phyloP scores from a whole-genome alignment of 2,329 filamentous ascomycete genomes.

The Metarhizium brunneum region DNA sequence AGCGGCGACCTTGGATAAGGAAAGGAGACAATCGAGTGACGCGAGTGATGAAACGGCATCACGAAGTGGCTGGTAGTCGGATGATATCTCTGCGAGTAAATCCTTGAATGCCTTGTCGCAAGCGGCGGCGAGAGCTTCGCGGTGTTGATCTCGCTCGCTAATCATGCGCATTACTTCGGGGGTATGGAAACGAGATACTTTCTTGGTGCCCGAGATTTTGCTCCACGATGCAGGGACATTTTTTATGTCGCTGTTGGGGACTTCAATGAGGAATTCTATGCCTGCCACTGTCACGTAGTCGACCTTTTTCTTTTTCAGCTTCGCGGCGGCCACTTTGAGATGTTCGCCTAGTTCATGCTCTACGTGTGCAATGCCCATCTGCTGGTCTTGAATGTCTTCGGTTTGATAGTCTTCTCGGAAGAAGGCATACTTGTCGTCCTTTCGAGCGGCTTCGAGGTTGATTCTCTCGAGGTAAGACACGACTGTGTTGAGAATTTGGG shows the following conservation, averaged over 20 bases:
- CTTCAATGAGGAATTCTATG: conserved; percentile 91
- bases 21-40: conserved; percentile 81
- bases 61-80: conserved; percentile 81
- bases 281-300: conserved; percentile 77
- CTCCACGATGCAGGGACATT: conserved; percentile 88
- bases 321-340: conserved; percentile 58
- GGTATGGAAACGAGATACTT: conserved; percentile 85
- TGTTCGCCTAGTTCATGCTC: conserved; percentile 83
- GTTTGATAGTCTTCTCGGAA: conserved; percentile 83
- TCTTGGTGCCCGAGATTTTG: conserved; percentile 93
- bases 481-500: conserved; percentile 65
- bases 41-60: conserved; percentile 82
- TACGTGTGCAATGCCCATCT: conserved; percentile 82
- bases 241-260: conserved; percentile 73
- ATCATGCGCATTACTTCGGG: conserved; percentile 79
- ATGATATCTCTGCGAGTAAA: conserved; percentile 64
- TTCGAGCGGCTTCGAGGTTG: conserved; percentile 71
- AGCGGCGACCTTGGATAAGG: conserved; percentile 71
- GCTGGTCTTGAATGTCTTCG: conserved; percentile 80
- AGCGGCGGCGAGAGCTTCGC: conserved; percentile 82
- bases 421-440: conserved; percentile 89
- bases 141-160: conserved; percentile 85
- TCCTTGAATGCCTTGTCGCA: conserved; percentile 74
- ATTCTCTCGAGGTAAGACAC: conserved; percentile 73
- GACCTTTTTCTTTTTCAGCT: conserved; percentile 61